Evolutionary conservation across 192 early-diverging fungal species (phyloP), one percentile per base, ranked within the genome.

Genomic region (Coemansia sp.): DNA sequence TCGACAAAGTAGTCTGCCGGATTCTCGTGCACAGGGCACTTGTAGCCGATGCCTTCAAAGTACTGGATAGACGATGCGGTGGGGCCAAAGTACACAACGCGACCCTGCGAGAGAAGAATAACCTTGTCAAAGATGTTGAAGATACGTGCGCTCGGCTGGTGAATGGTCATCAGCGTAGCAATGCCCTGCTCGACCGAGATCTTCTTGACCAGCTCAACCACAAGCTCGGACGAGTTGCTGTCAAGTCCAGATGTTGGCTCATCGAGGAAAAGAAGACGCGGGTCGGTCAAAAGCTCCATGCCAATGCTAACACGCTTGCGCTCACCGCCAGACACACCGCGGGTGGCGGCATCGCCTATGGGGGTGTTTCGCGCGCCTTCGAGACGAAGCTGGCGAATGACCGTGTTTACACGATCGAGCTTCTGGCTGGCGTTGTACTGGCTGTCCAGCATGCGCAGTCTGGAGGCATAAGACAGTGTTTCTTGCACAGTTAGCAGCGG

Each of bases 111-210:
- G 44, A 95, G 70, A 50, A 96, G 69, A 39, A 93, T 85, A 6
- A 95, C 86, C 63, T 91, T 86, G 83, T 95, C 92, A 76, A 96
- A 95, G 26, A 91, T 80, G 18, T 84, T 83, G 79, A 90, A 95
- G 52, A 94, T 87, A 60, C 92, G 88, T 6, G 90, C 91, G 47
- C 87, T 86, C 19, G 95, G 95, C 76, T 96, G 95, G 71, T 98
- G 95, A 65, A 98, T 93, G 8, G 92, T 93, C 75, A 93, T 90
- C 19, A 98, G 79, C 9, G 95, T 86, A 8, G 92, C 92, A 26
- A 89, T 89, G 38, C 85, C 74, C 12, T 82, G 77, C 38, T 81
- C 77, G 44, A 83, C 72, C 3, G 90, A 87, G 23, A 93, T 79
- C 56, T 84, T 76, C 56, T 83, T 76, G 58, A 91, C 85, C 15